These are phyloP conservation scores for Rhodotorula kratochvilovae DNA, from an alignment of 768 basidiomycete genomes.

Conservation along the genomic window DNA sequence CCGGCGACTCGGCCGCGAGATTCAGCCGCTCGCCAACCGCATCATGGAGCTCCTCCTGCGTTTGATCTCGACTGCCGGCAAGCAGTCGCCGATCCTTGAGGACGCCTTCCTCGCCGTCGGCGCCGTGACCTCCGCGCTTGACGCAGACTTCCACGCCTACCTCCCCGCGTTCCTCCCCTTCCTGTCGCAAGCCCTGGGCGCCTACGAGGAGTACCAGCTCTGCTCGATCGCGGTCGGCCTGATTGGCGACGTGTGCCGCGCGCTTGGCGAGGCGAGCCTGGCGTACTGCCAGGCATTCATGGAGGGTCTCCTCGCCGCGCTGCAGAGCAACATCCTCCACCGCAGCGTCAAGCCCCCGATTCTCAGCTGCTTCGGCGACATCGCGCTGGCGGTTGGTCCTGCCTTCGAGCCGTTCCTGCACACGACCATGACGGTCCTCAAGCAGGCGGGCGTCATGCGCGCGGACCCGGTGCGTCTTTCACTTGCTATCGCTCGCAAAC, in stretches of 20 bases:
- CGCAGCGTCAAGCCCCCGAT: constrained; percentile 96
- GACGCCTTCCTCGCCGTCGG: constrained; percentile 94
- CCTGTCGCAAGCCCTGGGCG: constrained; percentile 80
- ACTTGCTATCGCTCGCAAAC: neutral
- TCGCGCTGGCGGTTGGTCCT: constrained; percentile 83
- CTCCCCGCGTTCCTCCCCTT: constrained; percentile 77
- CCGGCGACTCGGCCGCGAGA: constrained; percentile 73
- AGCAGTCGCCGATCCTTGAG: constrained; percentile 89
- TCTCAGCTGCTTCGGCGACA: constrained; percentile 90
- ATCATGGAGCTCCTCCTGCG: constrained; percentile 88
- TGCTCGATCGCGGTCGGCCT: constrained; percentile 94
- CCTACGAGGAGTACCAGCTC: constrained; percentile 90
- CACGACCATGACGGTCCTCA: constrained; percentile 82
- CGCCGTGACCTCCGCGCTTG: constrained; percentile 73
- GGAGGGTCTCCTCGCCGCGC: constrained; percentile 81
- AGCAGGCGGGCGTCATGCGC: constrained; percentile 81
- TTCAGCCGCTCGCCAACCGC: constrained; percentile 82
- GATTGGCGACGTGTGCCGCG: constrained; percentile 93
- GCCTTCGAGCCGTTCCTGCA: constrained; percentile 80
- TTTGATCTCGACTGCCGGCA: constrained; percentile 79
- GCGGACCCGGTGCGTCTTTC: constrained; percentile 70
- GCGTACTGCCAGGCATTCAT: constrained; percentile 86
- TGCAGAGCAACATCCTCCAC: constrained; percentile 83
- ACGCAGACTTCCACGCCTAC: constrained; percentile 72
- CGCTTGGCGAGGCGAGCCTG: constrained; percentile 74